phyloP scores from a whole-genome alignment of 352 stramenopile genomes.

The Phytophthora palmivora region DNA sequence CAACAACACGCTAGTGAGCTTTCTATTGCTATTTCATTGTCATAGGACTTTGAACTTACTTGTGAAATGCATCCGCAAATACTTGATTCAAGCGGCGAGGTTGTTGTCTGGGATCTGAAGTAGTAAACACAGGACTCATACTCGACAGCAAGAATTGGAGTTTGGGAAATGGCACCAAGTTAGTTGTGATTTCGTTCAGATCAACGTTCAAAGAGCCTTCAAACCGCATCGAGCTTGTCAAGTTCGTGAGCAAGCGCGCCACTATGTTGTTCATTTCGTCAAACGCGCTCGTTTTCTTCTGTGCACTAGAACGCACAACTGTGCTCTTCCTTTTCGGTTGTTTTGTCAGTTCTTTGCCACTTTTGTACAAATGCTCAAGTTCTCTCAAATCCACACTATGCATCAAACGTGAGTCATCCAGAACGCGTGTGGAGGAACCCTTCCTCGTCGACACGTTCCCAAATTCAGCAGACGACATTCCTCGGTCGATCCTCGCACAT shows the following conservation, averaged over 20 bases:
- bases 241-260: constrained; percentile 96
- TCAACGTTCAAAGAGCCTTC: constrained; percentile 98
- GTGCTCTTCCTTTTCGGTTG: constrained; percentile 36
- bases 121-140: constrained; percentile 69
- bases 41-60: constrained; percentile 34
- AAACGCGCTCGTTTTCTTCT: constrained; percentile 84
- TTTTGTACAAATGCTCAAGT: constrained; percentile 61
- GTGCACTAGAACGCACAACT: neutral
- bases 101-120: constrained; percentile 55
- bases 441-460: constrained; percentile 13
- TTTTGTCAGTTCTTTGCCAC: constrained; percentile 34
- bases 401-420: constrained; percentile 49
- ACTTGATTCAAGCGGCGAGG: constrained; percentile 66
- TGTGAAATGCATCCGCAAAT: constrained; percentile 72
- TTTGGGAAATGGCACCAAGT: constrained; percentile 98
- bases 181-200: constrained; percentile 99
- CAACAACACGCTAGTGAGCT: constrained; percentile 6
- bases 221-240: constrained; percentile 99
- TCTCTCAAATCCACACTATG: constrained; percentile 55
- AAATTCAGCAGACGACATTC: neutral
- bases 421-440: constrained; percentile 16
- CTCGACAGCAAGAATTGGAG: constrained; percentile 98
- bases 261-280: constrained; percentile 99
- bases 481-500: constrained; percentile 54
- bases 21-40: constrained; percentile 1